Evolutionary conservation across 2,329 filamentous ascomycete species (phyloP), one percentile per base, ranked within the genome.

Genomic region (Pseudocercospora fuligena): DNA sequence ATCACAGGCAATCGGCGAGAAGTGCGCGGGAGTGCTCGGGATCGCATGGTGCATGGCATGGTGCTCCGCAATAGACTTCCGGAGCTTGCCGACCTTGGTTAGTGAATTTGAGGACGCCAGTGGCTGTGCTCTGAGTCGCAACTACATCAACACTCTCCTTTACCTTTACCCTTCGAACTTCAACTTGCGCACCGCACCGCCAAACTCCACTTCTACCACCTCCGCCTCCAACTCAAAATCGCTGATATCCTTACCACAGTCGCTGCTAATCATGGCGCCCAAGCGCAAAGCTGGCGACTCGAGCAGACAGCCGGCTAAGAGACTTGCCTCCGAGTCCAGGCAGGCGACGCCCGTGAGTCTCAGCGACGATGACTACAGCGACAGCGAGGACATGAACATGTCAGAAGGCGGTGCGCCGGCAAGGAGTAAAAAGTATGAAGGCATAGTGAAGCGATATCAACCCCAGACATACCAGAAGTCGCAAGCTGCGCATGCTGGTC

Each of bases 321-420:
- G 79, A 63, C 71, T 76, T 31, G 79, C 78, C 49, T 80, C 80
- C 33, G 56, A 58, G 33, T 58, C 56, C 56, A 70, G 80, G 80
- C 69, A 72, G 54, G 74, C 73, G 61, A 79, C 83, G 74, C 81
- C 77, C 72, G 78, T 77, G 72, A 81, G 75, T 78, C 82, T 85
- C 60, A 88, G 86, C 77, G 83, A 84, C 70, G 86, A 87, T 73
- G 87, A 88, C 70, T 89, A 85, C 75, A 85, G 84, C 25, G 84
- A 84, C 27, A 75, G 64, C 31, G 70, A 73, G 23, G 71, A 74
- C 23, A 70, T 66, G 12, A 63, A 70, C 33, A 71, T 58, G 56
- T 36, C 56, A 3, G 56, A 58, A 31, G 56, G 56, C 19, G 56
- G 56, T 19, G 56, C 31, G 56, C 56, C 56, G 56, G 56, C 56